Evolutionary conservation across 1,139 yeast species (phyloP).

Genomic region (Suhomyces anneliseae): DNA sequence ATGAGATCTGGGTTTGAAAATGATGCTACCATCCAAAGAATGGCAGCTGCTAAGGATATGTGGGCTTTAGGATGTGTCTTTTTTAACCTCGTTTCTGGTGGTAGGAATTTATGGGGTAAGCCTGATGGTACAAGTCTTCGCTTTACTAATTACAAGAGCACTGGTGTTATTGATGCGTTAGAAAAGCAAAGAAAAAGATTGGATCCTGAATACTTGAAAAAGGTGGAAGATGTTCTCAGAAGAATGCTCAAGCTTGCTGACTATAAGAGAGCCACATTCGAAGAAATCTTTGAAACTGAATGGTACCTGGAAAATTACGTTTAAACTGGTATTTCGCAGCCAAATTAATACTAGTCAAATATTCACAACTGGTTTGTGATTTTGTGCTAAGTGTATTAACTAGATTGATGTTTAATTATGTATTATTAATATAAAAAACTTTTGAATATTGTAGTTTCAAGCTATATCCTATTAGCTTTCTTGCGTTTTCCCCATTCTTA

Average conservation of each 20-base stretch:
- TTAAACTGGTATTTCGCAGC: neutral
- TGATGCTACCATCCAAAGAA: neutral
- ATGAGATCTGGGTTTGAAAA: neutral
- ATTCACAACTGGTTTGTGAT: no score
- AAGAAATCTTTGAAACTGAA: neutral
- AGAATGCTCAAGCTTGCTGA: slow-evolving; percentile 6
- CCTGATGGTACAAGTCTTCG: slow-evolving; percentile 1
- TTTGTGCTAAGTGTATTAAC: no score
- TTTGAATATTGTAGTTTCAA: no score
- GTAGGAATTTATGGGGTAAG: slow-evolving; percentile 6
- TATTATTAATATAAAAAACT: no score
- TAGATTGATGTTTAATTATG: no score
- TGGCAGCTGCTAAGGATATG: slow-evolving; percentile 11
- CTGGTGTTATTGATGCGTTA: neutral
- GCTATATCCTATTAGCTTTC: no score
- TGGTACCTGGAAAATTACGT: neutral
- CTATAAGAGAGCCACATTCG: slow-evolving; percentile 2
- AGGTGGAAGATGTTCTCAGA: neutral
- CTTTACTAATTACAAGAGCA: neutral
- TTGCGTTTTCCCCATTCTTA: no score
- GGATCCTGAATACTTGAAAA: neutral
- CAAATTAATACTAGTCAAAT: no score
- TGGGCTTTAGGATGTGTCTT: slow-evolving; percentile 11
- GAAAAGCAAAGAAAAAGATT: neutral
- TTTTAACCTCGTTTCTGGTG: slow-evolving; percentile 8